Base-by-base conservation (phyloP, 345 rosid genomes). In the Mercurialis annua region DNA sequence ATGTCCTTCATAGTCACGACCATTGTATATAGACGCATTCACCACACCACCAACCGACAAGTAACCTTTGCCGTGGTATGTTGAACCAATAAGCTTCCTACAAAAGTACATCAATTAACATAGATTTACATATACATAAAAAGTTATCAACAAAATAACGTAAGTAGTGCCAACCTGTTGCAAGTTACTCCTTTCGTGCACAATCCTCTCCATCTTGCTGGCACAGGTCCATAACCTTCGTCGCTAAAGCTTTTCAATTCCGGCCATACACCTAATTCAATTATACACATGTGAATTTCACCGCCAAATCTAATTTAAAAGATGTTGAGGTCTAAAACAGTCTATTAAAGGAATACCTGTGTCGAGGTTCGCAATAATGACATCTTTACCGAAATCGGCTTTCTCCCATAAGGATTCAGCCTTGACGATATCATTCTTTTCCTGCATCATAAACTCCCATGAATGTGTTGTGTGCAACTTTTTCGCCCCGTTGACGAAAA, bases 391-490 rank as follows among this genome's bases (percentile, higher is more conserved):
- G 48, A 73, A 89, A 62, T 86, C 80, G 10, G 96, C 86, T 57
- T 82, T 84, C 51, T 73, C 78, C 99, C 97, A 90, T 49, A 86
- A 59, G 17, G 95, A 85, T 24, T 76, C 61, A 2, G 85, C 70
- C 7, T 78, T 77, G 34, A 76, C 34, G 0, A 44, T 57, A 24
- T 87, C 88, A 59, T 78, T 48, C 1, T 72, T 79, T 70, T 90
- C 96, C 20, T 86, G 77, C 14, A 85, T 82, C 60, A 93, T 75
- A 69, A 90, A 93, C n/a, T 87, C 90, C 97, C 99, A 93, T 50
- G 99, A 91, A 46, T 87, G 85, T 30, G 94, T 93, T 8, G 97
- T 93, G 81, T 90, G 96, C 20, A 93, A 76, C 62, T 89, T 83
- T 52, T 75, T 85, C 26, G 77, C 96, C 76, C 68, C 62, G 86